Base-by-base conservation (phyloP, 441 rosid species). In the Omphalea diandra region DNA sequence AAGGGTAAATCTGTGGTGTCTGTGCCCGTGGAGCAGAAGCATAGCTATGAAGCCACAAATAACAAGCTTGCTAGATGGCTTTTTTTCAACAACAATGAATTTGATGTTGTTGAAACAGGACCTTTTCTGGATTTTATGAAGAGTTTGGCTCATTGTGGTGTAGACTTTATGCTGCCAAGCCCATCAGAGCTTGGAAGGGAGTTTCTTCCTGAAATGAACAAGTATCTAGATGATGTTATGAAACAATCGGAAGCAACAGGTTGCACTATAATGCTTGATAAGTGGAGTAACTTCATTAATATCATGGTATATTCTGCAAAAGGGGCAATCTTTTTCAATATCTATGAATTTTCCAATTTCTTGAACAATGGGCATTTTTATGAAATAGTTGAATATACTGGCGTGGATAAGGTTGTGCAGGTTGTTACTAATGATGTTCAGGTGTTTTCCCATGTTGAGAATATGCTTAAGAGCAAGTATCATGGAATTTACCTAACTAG, bases 251-350 rank as follows among this genome's bases (percentile, higher is more conserved):
- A 20, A 20, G 5, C 2, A 49, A 49, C 4, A 15, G 60, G 70
- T 2, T 66, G 70, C 46, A 33, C 70, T 0, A 18, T 66, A 35
- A 66, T 66, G 70, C 26, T 35, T 9, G 70, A 66, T 3, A 50
- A n/a, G 4, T 4, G 27, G 43, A 7, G 15, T 5, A 32, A 66
- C 11, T 66, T 35, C 32, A 33, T 33, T 8, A 66, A 49, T 35
- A 9, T 35, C 59, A 18, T 66, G 17, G 1, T 53, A 31, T 52
- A 47, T 52, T 66, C 31, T 31, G 56, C 44, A 15, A 36, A 32
- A 52, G 70, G 70, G 36, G 59, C 35, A 0, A n/a, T 66, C 4
- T 66, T 47, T 35, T 4, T 33, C n/a, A 12, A 12, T 18, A 24
- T 44, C 0, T 52, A 4, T 50, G 18, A 41, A 5, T 24, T 41